phyloP scores from a whole-genome alignment of 2,329 filamentous ascomycete species.

The Cladosporium austrohemisphaericum region DNA sequence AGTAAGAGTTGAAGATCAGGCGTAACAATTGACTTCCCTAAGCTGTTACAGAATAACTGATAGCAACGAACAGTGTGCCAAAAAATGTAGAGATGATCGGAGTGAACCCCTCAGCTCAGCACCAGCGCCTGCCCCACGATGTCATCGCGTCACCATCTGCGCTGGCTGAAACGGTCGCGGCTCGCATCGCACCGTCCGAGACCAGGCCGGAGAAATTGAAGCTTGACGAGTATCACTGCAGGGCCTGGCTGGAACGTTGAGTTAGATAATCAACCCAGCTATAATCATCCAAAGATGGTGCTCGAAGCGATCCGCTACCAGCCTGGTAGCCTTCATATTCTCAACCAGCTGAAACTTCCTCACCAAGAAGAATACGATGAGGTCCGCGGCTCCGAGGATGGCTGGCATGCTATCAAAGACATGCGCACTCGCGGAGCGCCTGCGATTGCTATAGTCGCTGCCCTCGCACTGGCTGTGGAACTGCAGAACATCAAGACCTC shows the following conservation, averaged over 20 bases:
- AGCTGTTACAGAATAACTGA: no score
- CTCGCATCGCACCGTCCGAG: slow-evolving; percentile 4
- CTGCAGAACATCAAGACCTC: slow-evolving; percentile 56
- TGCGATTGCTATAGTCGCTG: slow-evolving; percentile 96
- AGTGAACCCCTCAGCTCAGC: neutral
- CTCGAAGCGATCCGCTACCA: slow-evolving; percentile 76
- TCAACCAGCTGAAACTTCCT: slow-evolving; percentile 79
- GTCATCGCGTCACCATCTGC: slow-evolving; percentile 14
- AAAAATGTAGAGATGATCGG: no score
- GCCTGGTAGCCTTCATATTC: slow-evolving; percentile 67
- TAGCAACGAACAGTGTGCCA: no score
- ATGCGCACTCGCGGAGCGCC: slow-evolving; percentile 82
- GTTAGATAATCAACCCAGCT: neutral
- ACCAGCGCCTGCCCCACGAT: neutral
- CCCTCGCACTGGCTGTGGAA: slow-evolving; percentile 82
- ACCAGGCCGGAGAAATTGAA: slow-evolving; percentile 5
- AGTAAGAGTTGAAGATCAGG: no score
- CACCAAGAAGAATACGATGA: slow-evolving; percentile 76
- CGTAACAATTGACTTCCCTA: no score
- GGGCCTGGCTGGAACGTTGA: neutral
- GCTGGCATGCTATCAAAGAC: slow-evolving; percentile 75
- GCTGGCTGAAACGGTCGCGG: no score
- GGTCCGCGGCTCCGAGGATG: slow-evolving; percentile 67
- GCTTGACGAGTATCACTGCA: neutral
- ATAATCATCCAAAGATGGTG: slow-evolving; percentile 40